Conservation (phyloP, 768 basidiomycete genomes). For the Boletus vermiculosoides region DNA sequence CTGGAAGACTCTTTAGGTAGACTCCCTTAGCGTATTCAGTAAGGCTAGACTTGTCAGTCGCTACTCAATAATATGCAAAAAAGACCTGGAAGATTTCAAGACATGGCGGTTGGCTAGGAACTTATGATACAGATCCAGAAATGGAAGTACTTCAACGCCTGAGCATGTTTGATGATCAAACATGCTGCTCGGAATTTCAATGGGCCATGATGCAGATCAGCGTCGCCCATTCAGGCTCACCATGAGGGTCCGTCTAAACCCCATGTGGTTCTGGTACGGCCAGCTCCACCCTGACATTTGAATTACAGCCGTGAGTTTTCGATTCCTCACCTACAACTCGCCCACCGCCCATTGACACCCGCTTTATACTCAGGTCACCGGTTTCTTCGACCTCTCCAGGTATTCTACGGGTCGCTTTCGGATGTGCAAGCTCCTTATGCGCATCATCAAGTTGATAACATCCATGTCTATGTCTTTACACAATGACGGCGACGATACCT, state of each 20-base stretch:
- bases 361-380: slow-evolving; percentile 7
- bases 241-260: background rate
- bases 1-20: too few relatives aligned
- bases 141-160: background rate
- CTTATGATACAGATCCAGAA: background rate
- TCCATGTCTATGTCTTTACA: slow-evolving; percentile 10
- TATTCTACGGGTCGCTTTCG: slow-evolving; percentile 9
- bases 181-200: background rate
- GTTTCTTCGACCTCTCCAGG: background rate
- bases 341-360: slow-evolving; percentile 14
- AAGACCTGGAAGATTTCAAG: too few relatives aligned
- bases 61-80: too few relatives aligned
- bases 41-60: too few relatives aligned
- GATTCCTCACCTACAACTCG: background rate
- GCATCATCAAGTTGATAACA: slow-evolving; percentile 8
- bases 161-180: background rate
- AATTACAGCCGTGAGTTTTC: slow-evolving; percentile 4
- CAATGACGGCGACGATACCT: background rate
- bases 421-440: slow-evolving; percentile 14
- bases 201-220: slow-evolving; percentile 6
- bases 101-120: too few relatives aligned
- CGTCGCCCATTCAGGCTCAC: background rate
- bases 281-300: too few relatives aligned
- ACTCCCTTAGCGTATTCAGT: too few relatives aligned
- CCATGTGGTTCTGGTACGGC: background rate